phyloP scores from a whole-genome alignment of 2,329 filamentous ascomycete species.

The Stachybotrys elegans region DNA sequence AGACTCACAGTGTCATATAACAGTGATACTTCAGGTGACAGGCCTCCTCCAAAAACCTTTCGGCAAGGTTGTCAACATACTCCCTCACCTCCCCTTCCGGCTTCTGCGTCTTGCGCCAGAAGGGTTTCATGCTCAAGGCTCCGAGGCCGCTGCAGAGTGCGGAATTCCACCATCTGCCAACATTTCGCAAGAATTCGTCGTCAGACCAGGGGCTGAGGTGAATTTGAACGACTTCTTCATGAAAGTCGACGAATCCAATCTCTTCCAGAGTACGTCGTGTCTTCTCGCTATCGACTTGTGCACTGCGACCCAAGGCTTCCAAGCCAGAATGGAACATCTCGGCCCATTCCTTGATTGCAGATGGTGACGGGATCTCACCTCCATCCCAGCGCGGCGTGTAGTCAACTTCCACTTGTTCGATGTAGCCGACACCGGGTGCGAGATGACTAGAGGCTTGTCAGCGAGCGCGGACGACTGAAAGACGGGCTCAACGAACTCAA shows the following conservation, averaged over 20 bases:
- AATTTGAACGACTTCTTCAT: slow-evolving; percentile 61
- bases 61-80: no score
- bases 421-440: slow-evolving; percentile 65
- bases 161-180: slow-evolving; percentile 81
- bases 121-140: slow-evolving; percentile 65
- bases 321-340: slow-evolving; percentile 64
- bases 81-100: no score
- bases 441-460: slow-evolving; percentile 54
- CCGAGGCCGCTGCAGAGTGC: slow-evolving; percentile 69
- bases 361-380: slow-evolving; percentile 50
- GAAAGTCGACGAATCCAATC: slow-evolving; percentile 76
- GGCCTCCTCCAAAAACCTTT: no score
- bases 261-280: slow-evolving; percentile 58
- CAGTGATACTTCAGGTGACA: slow-evolving; percentile 62
- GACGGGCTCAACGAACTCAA: slow-evolving; percentile 43
- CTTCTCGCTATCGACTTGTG: slow-evolving; percentile 48
- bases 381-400: slow-evolving; percentile 70
- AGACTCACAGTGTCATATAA: slow-evolving; percentile 72
- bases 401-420: slow-evolving; percentile 91
- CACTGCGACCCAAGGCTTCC: slow-evolving; percentile 55
- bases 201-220: slow-evolving; percentile 71
- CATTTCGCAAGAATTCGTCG: slow-evolving; percentile 58
- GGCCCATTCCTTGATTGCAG: slow-evolving; percentile 64
- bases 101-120: no score
- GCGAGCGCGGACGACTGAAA: background rate